A percentile compares a stretch with the other conserved stretches of the same genome.
These are phyloP conservation scores for Fraxinus paxiana DNA, from an alignment of 305 asterid species.

Conservation along the genomic window DNA sequence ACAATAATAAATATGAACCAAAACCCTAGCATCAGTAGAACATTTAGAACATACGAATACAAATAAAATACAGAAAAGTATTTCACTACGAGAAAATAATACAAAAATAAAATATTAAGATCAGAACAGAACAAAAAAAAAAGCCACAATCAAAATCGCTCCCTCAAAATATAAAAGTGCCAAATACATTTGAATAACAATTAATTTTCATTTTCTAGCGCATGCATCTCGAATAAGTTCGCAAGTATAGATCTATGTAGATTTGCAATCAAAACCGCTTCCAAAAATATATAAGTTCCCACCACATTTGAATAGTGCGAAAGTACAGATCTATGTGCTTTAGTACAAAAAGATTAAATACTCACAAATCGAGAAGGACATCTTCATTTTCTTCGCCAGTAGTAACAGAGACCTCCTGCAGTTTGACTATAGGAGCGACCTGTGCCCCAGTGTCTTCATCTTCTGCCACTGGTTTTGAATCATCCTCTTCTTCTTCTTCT, in stretches of 20 bases:
- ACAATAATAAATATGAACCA: background rate
- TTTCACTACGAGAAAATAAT: background rate
- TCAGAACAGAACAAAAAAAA: too few species aligned
- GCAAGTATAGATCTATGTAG: background rate
- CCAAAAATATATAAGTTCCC: background rate
- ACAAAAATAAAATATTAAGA: background rate
- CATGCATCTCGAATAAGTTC: background rate
- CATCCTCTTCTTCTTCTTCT: conserved; percentile 48
- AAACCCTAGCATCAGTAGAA: background rate
- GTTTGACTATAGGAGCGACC: conserved; percentile 65
- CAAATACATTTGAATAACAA: background rate
- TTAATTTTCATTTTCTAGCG: background rate
- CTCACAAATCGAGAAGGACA: conserved; percentile 64
- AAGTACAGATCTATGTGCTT: background rate
- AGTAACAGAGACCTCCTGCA: conserved; percentile 62
- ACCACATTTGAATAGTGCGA: background rate
- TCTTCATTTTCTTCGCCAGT: conserved; percentile 77
- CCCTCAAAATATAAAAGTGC: background rate
- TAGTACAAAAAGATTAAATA: background rate
- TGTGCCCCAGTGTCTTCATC: conserved; percentile 85
- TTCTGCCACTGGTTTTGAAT: conserved; percentile 38
- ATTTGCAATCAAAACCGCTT: background rate
- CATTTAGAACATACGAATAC: background rate
- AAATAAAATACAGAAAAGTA: background rate
- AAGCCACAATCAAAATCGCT: background rate